Conservation (phyloP, 2,329 filamentous ascomycete genomes). For the Phialophora expanda region DNA sequence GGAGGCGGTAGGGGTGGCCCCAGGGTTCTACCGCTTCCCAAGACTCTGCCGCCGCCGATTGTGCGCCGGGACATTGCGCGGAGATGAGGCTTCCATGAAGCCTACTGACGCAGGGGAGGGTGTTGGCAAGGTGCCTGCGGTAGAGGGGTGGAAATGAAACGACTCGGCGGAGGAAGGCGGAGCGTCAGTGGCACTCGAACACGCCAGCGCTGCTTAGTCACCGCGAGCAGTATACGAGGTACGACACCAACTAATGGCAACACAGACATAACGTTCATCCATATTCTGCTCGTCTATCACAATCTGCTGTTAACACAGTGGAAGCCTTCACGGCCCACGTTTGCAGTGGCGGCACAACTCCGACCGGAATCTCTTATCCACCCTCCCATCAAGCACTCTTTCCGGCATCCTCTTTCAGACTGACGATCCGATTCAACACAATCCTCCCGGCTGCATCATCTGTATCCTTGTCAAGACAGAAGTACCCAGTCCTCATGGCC, state of each 20-base stretch:
- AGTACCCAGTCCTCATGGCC: conserved; percentile 86
- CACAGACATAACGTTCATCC: neutral
- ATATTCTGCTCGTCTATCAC: neutral
- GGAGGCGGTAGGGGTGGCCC: conserved; percentile 64
- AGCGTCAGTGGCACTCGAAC: conserved; percentile 7
- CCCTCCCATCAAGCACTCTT: conserved; percentile 52
- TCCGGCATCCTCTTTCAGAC: conserved; percentile 83
- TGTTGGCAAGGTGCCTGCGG: conserved; percentile 3
- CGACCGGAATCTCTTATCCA: neutral
- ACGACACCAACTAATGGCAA: too few species aligned
- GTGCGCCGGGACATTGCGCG: conserved; percentile 77
- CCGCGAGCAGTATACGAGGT: neutral
- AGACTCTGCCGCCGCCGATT: conserved; percentile 87
- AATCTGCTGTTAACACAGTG: neutral
- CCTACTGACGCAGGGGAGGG: conserved; percentile 32
- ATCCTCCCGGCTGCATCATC: conserved; percentile 70
- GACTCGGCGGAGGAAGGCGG: conserved; percentile 24
- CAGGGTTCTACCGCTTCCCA: conserved; percentile 84
- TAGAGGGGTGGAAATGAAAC: conserved; percentile 9
- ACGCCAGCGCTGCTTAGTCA: conserved; percentile 15
- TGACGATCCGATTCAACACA: conserved; percentile 89
- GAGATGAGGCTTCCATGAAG: conserved; percentile 38
- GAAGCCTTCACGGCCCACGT: neutral
- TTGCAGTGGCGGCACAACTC: neutral
- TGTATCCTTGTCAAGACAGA: conserved; percentile 79